These are phyloP conservation scores for Violaceomyces palustris DNA, from an alignment of 1,284 basidiomycete genomes.

Conservation along the genomic window DNA sequence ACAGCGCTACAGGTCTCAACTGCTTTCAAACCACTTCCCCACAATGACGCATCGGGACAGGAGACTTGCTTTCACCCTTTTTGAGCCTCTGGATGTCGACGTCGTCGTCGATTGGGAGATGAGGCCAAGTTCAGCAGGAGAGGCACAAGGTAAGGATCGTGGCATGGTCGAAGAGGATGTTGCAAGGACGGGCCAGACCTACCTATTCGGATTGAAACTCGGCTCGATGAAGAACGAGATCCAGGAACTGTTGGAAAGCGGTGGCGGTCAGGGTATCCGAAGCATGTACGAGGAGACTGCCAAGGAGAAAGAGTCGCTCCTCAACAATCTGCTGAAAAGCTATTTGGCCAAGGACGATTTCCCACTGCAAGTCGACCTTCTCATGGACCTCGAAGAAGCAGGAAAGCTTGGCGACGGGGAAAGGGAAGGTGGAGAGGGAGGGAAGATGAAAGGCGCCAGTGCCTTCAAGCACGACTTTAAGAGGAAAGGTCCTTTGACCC, in stretches of 20 bases:
- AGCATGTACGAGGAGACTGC: slow-evolving; percentile 42
- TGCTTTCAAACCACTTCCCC: slow-evolving; percentile 9
- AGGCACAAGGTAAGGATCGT: too few species aligned
- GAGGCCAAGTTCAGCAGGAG: neutral
- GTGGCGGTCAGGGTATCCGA: slow-evolving; percentile 2
- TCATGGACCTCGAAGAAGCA: too few species aligned
- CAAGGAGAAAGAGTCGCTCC: slow-evolving; percentile 17
- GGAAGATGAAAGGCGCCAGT: too few species aligned
- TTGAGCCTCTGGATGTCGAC: slow-evolving; percentile 19
- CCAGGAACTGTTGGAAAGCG: slow-evolving; percentile 1
- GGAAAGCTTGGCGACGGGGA: too few species aligned
- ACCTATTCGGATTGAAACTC: slow-evolving; percentile 21
- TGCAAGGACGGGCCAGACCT: slow-evolving; percentile 4
- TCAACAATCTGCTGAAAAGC: slow-evolving; percentile 16
- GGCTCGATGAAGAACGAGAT: slow-evolving; percentile 18
- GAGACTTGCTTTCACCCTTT: slow-evolving; percentile 16
- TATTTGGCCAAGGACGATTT: slow-evolving; percentile 16
- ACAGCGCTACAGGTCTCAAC: too few species aligned
- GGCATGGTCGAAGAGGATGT: too few species aligned
- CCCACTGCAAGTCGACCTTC: slow-evolving; percentile 11
- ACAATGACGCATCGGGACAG: slow-evolving; percentile 9
- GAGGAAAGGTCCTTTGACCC: too few species aligned
- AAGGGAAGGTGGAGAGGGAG: too few species aligned
- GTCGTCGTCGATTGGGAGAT: slow-evolving; percentile 11
- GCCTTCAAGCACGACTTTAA: too few species aligned